These are phyloP conservation scores for Stagonosporopsis vannaccii DNA, from an alignment of 2,329 filamentous ascomycete species.

Conservation along the genomic window DNA sequence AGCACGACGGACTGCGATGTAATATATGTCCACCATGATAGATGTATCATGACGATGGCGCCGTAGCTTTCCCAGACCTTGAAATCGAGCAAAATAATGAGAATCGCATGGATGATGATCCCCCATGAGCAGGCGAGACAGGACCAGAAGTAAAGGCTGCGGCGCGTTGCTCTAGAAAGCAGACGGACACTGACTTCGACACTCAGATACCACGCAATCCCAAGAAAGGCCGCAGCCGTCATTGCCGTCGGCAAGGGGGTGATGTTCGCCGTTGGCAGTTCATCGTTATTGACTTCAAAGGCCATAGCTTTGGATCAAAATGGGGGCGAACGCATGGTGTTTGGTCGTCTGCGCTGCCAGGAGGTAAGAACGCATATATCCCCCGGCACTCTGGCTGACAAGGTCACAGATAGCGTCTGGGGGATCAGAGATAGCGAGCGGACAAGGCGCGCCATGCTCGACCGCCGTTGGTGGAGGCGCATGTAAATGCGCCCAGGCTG, in stretches of 20 bases:
- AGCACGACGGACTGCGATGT: constrained; percentile 66
- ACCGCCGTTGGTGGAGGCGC: constrained; percentile 7
- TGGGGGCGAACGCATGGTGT: constrained; percentile 5
- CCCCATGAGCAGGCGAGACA: constrained; percentile 32
- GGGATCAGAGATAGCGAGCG: constrained; percentile 2
- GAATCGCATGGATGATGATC: constrained; percentile 50
- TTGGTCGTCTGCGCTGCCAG: not conserved
- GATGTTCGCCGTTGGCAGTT: constrained; percentile 15
- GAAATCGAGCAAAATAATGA: constrained; percentile 52
- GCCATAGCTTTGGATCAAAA: constrained; percentile 16
- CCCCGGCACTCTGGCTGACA: constrained; percentile 1
- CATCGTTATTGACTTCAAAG: constrained; percentile 19
- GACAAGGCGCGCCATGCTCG: not conserved
- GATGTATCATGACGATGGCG: constrained; percentile 53
- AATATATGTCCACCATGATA: constrained; percentile 66
- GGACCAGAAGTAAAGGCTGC: constrained; percentile 59
- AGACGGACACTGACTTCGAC: constrained; percentile 55
- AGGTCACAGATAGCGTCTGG: constrained; percentile 11
- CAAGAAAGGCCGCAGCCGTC: constrained; percentile 30
- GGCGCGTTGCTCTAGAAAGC: constrained; percentile 42
- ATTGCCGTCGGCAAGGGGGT: constrained; percentile 24
- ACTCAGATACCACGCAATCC: constrained; percentile 45
- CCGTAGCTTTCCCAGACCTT: constrained; percentile 52
- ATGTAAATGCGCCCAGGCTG: not conserved
- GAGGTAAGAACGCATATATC: constrained; percentile 9